phyloP scores from a whole-genome alignment of 2,329 filamentous ascomycete genomes.

The Thielaviopsis euricoi region DNA sequence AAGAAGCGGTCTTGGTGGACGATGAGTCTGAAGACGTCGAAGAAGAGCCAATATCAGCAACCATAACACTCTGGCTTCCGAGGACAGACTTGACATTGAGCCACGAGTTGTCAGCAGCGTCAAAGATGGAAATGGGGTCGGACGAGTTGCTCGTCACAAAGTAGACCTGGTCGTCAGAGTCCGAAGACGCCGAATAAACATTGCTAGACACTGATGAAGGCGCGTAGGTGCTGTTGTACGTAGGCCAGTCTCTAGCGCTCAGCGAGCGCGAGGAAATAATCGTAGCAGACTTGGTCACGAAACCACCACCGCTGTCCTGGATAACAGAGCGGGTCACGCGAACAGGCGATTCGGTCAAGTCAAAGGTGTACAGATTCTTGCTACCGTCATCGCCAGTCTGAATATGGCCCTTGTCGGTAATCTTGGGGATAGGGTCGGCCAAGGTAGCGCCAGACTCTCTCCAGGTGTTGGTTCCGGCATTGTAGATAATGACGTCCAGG shows the following conservation, averaged over 20 bases:
- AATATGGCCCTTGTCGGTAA: conserved; percentile 44
- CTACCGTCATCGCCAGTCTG: conserved; percentile 59
- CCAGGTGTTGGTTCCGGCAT: conserved; percentile 43
- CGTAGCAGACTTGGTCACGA: conserved; percentile 29
- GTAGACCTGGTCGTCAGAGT: conserved; percentile 49
- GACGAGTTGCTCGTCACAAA: conserved; percentile 58
- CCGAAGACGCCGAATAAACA: conserved; percentile 58
- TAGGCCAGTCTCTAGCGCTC: conserved; percentile 51
- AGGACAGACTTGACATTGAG: conserved; percentile 52
- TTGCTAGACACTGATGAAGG: conserved; percentile 42
- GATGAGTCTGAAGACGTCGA: conserved; percentile 17
- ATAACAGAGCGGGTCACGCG: conserved; percentile 54
- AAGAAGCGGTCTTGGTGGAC: conserved; percentile 16
- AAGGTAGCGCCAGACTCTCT: conserved; percentile 47
- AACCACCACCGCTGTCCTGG: conserved; percentile 40
- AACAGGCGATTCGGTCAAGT: conserved; percentile 60
- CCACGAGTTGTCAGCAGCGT: conserved; percentile 63
- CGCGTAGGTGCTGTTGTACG: conserved; percentile 61
- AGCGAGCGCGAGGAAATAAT: conserved; percentile 26
- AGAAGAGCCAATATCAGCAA: conserved; percentile 17
- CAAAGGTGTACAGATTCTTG: conserved; percentile 63
- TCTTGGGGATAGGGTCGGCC: conserved; percentile 40
- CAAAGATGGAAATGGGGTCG: conserved; percentile 59
- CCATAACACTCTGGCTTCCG: conserved; percentile 25
- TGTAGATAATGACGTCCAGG: conserved; percentile 57